Conservation (phyloP, 2,329 filamentous ascomycete species). For the Tolypocladium capitatum region DNA sequence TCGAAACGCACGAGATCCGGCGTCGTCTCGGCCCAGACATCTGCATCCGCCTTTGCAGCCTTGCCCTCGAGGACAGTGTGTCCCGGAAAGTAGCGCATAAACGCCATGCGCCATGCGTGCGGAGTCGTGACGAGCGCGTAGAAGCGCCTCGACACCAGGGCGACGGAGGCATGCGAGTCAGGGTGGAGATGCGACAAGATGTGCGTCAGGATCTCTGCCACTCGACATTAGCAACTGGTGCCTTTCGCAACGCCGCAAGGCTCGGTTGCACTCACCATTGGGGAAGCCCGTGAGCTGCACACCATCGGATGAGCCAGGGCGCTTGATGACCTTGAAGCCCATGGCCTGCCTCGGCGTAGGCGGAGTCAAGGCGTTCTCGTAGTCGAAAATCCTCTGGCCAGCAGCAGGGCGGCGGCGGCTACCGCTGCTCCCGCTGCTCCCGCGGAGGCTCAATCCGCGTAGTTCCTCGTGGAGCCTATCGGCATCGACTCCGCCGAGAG, state of each 20-base stretch:
- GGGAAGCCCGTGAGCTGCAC: conserved; percentile 49
- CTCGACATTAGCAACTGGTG: background rate
- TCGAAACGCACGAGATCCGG: conserved; percentile 52
- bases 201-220: conserved; percentile 77
- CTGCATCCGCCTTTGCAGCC: conserved; percentile 19
- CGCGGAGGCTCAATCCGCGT: conserved; percentile 35
- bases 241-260: background rate
- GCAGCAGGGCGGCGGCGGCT: conserved; percentile 18
- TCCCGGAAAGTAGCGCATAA: conserved; percentile 79
- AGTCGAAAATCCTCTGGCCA: conserved; percentile 44
- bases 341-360: conserved; percentile 31
- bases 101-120: conserved; percentile 88
- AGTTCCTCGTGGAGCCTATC: conserved; percentile 35
- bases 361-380: conserved; percentile 44
- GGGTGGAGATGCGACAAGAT: conserved; percentile 82
- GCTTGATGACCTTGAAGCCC: conserved; percentile 44
- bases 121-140: conserved; percentile 78
- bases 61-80: conserved; percentile 31
- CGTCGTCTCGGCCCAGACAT: conserved; percentile 30
- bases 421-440: conserved; percentile 12
- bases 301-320: conserved; percentile 25
- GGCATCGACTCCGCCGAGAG: conserved; percentile 22
- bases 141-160: conserved; percentile 78
- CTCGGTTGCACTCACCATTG: conserved; percentile 50
- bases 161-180: conserved; percentile 66